Evolutionary conservation across 805 yeast species (phyloP), one percentile per base, ranked within the genome.

Genomic region (Starmerella etchellsii): DNA sequence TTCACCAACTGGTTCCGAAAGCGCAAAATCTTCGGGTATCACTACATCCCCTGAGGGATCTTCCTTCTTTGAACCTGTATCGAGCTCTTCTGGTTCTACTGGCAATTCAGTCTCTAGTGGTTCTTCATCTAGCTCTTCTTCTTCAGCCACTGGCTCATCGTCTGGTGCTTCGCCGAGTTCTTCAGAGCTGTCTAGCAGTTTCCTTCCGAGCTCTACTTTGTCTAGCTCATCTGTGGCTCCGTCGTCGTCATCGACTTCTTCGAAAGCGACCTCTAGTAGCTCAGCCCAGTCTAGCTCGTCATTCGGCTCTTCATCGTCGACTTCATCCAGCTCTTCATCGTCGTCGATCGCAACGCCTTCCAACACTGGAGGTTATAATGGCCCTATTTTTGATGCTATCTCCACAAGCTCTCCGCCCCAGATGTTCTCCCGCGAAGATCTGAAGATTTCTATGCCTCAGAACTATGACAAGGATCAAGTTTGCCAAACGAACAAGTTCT

Each of bases 401-500:
- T 64, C 66, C 33, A 69, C 71, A 4, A 49, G 48, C 11, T 62
- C 58, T 20, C 78, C 78, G 4, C 64, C 66, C 7, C 41, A 63
- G 1, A 64, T 70, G 37, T 75, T 75, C 59, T 46, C 65, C 3
- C 63, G 70, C 39, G 65, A 65, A 30, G 64, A 57, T 3, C 64
- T 71, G 36, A 70, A 70, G 11, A 56, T 73, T 41, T 49, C 53
- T 0, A 54, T 74, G 30, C 74, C 78, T 16, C 50, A 48, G 3
- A 73, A 73, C 27, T 75, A 71, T 28, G 58, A 62, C 30, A 65
- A 66, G 44, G 54, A 59, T 37, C 69, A 59, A 26, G 64, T 77
- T 2, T 66, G 70, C 44, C 75, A 76, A 53, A 83, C 94, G 20
- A 81, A 82, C 65, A 81, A 80, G 60, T 82, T 81, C 59, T 80